Conservation (phyloP, 495 filamentous ascomycete genomes). For the Tuber aestivum region DNA sequence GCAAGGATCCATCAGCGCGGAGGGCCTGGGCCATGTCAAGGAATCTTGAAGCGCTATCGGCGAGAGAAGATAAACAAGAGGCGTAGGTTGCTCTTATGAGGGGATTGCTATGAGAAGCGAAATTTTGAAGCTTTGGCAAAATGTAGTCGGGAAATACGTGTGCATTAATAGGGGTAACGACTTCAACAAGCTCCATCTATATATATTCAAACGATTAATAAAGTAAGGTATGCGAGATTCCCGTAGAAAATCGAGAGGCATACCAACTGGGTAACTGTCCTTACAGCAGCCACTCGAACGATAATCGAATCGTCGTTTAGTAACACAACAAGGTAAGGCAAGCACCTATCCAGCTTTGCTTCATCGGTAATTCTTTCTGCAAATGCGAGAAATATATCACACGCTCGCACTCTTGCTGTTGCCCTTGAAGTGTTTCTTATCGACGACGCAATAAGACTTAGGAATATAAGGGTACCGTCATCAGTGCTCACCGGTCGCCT, state of each 20-base stretch:
- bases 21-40: slow-evolving; percentile 86
- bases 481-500: slow-evolving; percentile 53
- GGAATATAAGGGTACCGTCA: slow-evolving; percentile 87
- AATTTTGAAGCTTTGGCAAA: slow-evolving; percentile 69
- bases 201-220: slow-evolving; percentile 30
- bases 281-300: slow-evolving; percentile 76
- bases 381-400: slow-evolving; percentile 88
- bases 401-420: slow-evolving; percentile 79
- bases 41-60: slow-evolving; percentile 79
- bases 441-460: slow-evolving; percentile 79
- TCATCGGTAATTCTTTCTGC: slow-evolving; percentile 89
- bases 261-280: slow-evolving; percentile 74
- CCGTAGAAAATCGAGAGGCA: slow-evolving; percentile 26
- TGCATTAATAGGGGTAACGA: slow-evolving; percentile 89
- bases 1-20: slow-evolving; percentile 73
- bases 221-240: slow-evolving; percentile 2
- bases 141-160: slow-evolving; percentile 95
- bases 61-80: slow-evolving; percentile 81
- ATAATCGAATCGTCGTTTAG: slow-evolving; percentile 73
- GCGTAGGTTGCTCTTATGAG: slow-evolving; percentile 85
- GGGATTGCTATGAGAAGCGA: slow-evolving; percentile 57
- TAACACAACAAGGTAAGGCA: slow-evolving; percentile 79
- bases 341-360: slow-evolving; percentile 87
- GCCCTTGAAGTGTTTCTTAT: slow-evolving; percentile 82
- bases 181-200: slow-evolving; percentile 69